phyloP scores from a whole-genome alignment of 352 stramenopile species.

The Globisporangium barbulae region DNA sequence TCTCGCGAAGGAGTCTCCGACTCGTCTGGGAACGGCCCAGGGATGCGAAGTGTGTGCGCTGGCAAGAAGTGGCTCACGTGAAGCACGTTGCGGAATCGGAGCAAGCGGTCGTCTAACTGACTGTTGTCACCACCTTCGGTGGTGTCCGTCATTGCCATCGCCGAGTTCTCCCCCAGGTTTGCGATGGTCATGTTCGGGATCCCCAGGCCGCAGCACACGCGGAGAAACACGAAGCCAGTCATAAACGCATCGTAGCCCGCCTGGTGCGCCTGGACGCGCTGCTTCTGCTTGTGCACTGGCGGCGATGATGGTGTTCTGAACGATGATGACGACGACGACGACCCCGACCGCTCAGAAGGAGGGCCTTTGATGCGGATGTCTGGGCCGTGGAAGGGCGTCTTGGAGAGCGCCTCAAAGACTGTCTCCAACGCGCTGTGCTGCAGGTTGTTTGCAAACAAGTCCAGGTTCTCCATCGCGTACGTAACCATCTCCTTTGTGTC shows the following conservation, averaged over 20 bases:
- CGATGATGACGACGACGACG: constrained; percentile 1
- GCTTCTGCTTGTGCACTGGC: constrained; percentile 14
- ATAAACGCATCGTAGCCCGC: constrained; percentile 80
- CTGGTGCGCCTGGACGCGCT: constrained; percentile 53
- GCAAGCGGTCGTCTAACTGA: constrained; percentile 18
- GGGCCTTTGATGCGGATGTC: constrained; percentile 29
- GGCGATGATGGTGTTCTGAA: constrained; percentile 3
- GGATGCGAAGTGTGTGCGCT: constrained; percentile 37
- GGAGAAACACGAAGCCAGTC: constrained; percentile 74
- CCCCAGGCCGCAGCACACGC: constrained; percentile 52
- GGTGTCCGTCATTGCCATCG: background rate
- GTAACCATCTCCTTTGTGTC: constrained; percentile 76
- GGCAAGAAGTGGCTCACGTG: constrained; percentile 68
- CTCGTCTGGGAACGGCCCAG: constrained; percentile 40
- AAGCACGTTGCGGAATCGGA: constrained; percentile 42
- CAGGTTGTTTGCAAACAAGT: constrained; percentile 56
- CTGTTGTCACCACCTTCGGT: background rate
- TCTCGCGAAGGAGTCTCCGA: constrained; percentile 45
- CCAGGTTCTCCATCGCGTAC: constrained; percentile 57
- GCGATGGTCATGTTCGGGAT: constrained; percentile 53
- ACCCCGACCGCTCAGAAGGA: constrained; percentile 5
- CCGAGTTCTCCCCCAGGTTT: constrained; percentile 19
- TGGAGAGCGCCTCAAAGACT: constrained; percentile 53
- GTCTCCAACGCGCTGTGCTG: constrained; percentile 62
- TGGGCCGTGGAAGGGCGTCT: constrained; percentile 67